Evolutionary conservation across 2,329 filamentous ascomycete genomes (phyloP).

Genomic region (Penicillium rolfsii): DNA sequence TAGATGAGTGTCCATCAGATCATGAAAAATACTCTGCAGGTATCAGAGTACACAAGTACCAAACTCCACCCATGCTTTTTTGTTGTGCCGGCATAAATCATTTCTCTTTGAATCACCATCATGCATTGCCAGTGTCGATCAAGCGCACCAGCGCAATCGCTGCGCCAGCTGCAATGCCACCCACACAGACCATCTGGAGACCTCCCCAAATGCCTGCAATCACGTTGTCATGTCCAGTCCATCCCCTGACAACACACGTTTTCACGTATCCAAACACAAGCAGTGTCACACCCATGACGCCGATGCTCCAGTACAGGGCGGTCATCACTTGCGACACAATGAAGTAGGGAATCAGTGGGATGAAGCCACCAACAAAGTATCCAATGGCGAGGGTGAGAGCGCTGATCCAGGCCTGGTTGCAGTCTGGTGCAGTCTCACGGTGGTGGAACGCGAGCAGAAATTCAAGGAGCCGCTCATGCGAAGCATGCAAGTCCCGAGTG

Average conservation of each 20-base stretch:
- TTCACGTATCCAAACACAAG: constrained; percentile 50
- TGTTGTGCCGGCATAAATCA: constrained; percentile 7
- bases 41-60: background rate
- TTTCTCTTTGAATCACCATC: background rate
- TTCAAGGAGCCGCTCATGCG: constrained; percentile 46
- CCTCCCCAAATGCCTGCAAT: constrained; percentile 62
- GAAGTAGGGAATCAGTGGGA: constrained; percentile 74
- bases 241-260: constrained; percentile 52
- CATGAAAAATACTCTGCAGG: background rate
- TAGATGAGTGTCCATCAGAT: background rate
- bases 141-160: constrained; percentile 65
- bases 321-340: constrained; percentile 52
- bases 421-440: constrained; percentile 49
- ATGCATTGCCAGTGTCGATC: constrained; percentile 48
- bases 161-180: constrained; percentile 66
- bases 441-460: constrained; percentile 56
- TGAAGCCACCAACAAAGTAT: constrained; percentile 71
- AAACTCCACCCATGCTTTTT: constrained; percentile 16
- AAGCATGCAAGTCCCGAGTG: constrained; percentile 41
- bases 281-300: constrained; percentile 47
- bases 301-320: constrained; percentile 55
- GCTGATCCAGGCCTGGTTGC: constrained; percentile 54
- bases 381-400: constrained; percentile 69
- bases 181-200: constrained; percentile 66
- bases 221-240: constrained; percentile 51